Evolutionary conservation across 768 basidiomycete species (phyloP).

Genomic region (Pleurotus pulmonarius): DNA sequence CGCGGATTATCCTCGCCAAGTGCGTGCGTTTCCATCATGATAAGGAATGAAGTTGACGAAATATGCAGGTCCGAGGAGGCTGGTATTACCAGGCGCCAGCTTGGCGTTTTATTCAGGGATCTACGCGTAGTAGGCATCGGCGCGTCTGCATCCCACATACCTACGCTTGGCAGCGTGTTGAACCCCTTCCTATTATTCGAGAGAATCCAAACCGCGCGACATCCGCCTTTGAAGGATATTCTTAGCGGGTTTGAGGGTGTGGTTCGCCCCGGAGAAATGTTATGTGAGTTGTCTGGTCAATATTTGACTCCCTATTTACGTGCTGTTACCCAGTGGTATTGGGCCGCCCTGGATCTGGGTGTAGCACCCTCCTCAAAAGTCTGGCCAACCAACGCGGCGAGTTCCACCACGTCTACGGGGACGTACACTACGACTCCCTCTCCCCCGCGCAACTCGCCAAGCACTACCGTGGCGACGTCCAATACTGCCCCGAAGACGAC

Average conservation of each 20-base stretch:
- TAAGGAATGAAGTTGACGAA: background rate
- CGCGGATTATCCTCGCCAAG: background rate
- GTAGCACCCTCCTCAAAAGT: slow-evolving; percentile 77
- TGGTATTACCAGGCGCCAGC: slow-evolving; percentile 29
- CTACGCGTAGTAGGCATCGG: slow-evolving; percentile 50
- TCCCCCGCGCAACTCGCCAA: slow-evolving; percentile 57
- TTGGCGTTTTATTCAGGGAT: slow-evolving; percentile 49
- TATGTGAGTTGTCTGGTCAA: slow-evolving; percentile 46
- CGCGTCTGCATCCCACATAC: slow-evolving; percentile 37
- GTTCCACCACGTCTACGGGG: slow-evolving; percentile 64
- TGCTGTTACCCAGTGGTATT: slow-evolving; percentile 86
- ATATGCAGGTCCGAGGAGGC: background rate
- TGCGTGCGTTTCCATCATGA: background rate
- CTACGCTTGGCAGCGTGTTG: slow-evolving; percentile 50
- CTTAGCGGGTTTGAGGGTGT: slow-evolving; percentile 61
- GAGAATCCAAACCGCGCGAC: slow-evolving; percentile 39
- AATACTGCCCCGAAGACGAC: slow-evolving; percentile 83
- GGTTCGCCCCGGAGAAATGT: slow-evolving; percentile 71
- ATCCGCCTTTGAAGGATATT: slow-evolving; percentile 63
- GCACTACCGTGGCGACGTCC: slow-evolving; percentile 74
- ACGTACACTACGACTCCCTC: slow-evolving; percentile 75
- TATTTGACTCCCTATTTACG: no score
- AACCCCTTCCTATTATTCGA: slow-evolving; percentile 36
- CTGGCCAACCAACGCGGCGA: slow-evolving; percentile 74
- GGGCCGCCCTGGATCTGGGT: slow-evolving; percentile 83